A percentile compares a stretch with the other conserved stretches of the same genome.
Conservation (phyloP, 768 basidiomycete genomes). For the Tricholoma hemisulphureum region DNA sequence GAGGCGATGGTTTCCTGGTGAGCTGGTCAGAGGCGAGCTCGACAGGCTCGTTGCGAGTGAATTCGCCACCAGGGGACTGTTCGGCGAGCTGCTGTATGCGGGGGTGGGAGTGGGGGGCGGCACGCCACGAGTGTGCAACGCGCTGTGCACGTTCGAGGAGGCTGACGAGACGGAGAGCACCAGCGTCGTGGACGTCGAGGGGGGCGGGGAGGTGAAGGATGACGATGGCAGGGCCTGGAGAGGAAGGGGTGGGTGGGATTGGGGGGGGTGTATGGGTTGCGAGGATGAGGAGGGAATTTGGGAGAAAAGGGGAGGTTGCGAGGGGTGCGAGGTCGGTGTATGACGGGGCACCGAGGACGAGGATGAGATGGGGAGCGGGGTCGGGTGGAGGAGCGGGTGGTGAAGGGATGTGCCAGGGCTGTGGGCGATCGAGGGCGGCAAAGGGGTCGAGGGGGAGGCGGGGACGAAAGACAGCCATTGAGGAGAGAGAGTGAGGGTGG, state of each 20-base stretch:
- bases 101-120: constrained; percentile 6
- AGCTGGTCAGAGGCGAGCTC: constrained; percentile 8
- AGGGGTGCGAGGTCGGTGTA: constrained; percentile 35
- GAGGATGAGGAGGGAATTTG: constrained; percentile 37
- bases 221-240: constrained; percentile 20
- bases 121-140: constrained; percentile 32
- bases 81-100: constrained; percentile 36
- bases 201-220: constrained; percentile 35
- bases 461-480: constrained; percentile 38
- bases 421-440: constrained; percentile 16
- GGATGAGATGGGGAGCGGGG: constrained; percentile 28
- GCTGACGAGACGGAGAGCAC: constrained; percentile 40
- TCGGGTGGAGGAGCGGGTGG: constrained; percentile 11
- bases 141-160: constrained; percentile 41
- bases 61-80: constrained; percentile 32
- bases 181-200: constrained; percentile 33
- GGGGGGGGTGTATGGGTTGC: constrained; percentile 40
- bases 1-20: constrained; percentile 4
- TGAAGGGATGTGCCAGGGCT: constrained; percentile 26
- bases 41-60: constrained; percentile 26
- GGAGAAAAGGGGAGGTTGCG: constrained; percentile 31
- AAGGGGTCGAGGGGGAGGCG: constrained; percentile 39
- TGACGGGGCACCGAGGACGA: constrained; percentile 40
- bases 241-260: constrained; percentile 25
- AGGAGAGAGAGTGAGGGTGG: too few relatives aligned